Conservation (phyloP, 108 stramenopile species). For the Conticribra weissflogii region DNA sequence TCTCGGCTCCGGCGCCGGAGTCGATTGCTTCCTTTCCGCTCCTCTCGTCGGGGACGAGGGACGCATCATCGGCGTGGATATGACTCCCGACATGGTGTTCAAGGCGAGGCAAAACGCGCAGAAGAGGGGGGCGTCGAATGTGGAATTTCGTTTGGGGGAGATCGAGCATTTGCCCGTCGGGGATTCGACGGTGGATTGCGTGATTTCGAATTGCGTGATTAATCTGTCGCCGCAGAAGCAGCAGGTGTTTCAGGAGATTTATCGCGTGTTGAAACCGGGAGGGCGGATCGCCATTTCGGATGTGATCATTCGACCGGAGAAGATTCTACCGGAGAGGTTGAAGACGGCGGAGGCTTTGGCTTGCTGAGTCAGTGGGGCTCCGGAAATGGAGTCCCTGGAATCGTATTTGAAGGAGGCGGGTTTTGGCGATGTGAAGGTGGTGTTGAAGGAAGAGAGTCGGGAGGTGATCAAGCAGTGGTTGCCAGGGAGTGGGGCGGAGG, state of each 20-base stretch:
- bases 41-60: conserved; percentile 54
- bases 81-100: conserved; percentile 67
- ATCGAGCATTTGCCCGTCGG: conserved; percentile 86
- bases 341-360: conserved; percentile 58
- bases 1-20: conserved; percentile 58
- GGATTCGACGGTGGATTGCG: conserved; percentile 76
- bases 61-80: conserved; percentile 75
- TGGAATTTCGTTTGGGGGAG: conserved; percentile 84
- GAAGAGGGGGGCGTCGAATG: conserved; percentile 40
- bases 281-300: conserved; percentile 83
- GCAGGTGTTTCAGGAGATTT: conserved; percentile 75
- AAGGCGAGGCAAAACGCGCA: conserved; percentile 50
- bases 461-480: conserved; percentile 61
- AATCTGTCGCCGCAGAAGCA: conserved; percentile 87
- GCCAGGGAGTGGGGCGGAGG: conserved; percentile 59
- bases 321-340: conserved; percentile 35
- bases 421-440: conserved; percentile 45
- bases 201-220: conserved; percentile 92
- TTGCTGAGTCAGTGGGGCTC: conserved; percentile 68
- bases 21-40: conserved; percentile 14
- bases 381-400: conserved; percentile 51
- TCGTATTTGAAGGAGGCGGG: conserved; percentile 44
- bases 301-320: conserved; percentile 50
- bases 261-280: conserved; percentile 82
- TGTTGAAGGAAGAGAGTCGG: conserved; percentile 55